Evolutionary conservation across 495 filamentous ascomycete species (phyloP).

Genomic region (Trypethelium eluteriae): DNA sequence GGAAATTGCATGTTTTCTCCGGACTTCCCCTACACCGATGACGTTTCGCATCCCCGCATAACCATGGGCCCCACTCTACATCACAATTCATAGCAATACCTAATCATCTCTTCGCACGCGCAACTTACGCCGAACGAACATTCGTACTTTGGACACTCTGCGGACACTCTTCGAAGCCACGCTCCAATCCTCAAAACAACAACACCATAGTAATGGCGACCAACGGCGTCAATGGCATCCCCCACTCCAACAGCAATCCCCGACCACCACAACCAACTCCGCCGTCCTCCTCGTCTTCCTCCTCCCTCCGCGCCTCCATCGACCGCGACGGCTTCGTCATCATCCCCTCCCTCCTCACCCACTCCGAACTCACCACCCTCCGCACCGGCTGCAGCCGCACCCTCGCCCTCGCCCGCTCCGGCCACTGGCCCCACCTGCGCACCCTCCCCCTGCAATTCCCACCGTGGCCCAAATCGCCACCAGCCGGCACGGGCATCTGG

Average conservation of each 20-base stretch:
- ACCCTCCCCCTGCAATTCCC: slow-evolving; percentile 82
- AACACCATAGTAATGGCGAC: not conserved
- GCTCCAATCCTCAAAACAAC: not conserved
- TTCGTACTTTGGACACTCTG: too few relatives aligned
- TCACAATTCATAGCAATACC: too few relatives aligned
- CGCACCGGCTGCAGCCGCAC: slow-evolving; percentile 47
- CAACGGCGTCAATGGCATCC: not conserved
- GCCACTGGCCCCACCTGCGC: slow-evolving; percentile 68
- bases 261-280: not conserved
- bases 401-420: slow-evolving; percentile 50
- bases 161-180: too few relatives aligned
- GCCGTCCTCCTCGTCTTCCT: not conserved
- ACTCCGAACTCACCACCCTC: slow-evolving; percentile 45
- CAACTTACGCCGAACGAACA: too few relatives aligned
- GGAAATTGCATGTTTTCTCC: too few relatives aligned
- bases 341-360: slow-evolving; percentile 39
- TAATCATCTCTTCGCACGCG: too few relatives aligned
- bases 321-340: slow-evolving; percentile 36
- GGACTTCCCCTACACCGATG: too few relatives aligned
- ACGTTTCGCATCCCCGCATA: too few relatives aligned
- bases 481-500: slow-evolving; percentile 60
- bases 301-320: slow-evolving; percentile 23
- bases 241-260: not conserved
- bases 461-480: slow-evolving; percentile 53
- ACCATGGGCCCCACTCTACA: too few relatives aligned